Base-by-base conservation (phyloP, 345 rosid genomes). In the Gossypium thurberi region DNA sequence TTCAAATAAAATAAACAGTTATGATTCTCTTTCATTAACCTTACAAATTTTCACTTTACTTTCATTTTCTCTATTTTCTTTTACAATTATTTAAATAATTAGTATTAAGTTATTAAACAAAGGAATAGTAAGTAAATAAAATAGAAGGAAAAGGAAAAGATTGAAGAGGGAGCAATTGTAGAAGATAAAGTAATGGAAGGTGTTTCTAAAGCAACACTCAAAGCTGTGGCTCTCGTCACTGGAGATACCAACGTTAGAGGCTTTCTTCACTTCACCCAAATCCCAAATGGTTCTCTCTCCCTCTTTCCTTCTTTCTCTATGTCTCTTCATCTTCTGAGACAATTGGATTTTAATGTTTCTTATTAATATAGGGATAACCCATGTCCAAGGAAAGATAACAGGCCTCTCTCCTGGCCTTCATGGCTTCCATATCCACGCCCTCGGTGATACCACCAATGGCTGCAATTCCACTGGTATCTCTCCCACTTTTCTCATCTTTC, bases 381-480 rank as follows among this genome's bases (percentile, higher is more conserved):
- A 83, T 74, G 89, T 92, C 50, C 83, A 83, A 8, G 98, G 97
- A 74, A 90, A 75, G 81, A 89, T 94, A 66, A 53, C 86, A 18
- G 98, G 98, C 8, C 84, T 94, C 21, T 77, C 84, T 10, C 98
- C 96, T 67, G 98, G 98, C 65, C 89, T 80, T 75, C 98, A 91
- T 65, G 97, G 96, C 23, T 91, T 91, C 84, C 97, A 93, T 82
- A 87, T 93, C 75, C 98, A 93, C 79, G 90, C 94, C 75, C 89
- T 88, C 65, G 98, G 96, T 8, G 98, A 93, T 77, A 91, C 97
- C 68, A 88, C 98, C 75, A 93, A 93, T 78, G 97, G 97, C 78
- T 94, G 98, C 90, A 94, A 69, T 81, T 94, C 98, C 72, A 94
- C 98, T 68, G 98, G 97, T 88, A 61, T 43, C 64, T 9, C 23